Evolutionary conservation across 2,329 filamentous ascomycete species (phyloP).

Genomic region (Aquanectria penicillioides): DNA sequence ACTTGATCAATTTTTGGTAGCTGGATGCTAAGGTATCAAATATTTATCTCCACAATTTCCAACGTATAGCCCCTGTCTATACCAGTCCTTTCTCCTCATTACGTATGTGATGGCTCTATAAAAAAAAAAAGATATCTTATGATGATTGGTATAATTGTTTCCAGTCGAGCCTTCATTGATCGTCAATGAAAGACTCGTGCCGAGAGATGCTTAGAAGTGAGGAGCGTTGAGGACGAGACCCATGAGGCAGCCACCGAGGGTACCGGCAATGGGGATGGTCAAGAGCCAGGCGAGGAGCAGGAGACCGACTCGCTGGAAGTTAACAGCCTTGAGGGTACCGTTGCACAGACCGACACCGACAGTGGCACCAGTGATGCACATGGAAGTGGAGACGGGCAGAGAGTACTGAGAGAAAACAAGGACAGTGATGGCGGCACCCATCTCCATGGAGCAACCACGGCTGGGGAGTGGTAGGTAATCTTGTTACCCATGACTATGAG

Average conservation of each 20-base stretch:
- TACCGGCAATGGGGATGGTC: conserved; percentile 55
- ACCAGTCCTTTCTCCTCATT: conserved; percentile 7
- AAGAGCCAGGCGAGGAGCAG: conserved; percentile 70
- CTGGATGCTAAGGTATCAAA: conserved; percentile 16
- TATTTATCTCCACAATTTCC: neutral
- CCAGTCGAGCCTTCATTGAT: no score
- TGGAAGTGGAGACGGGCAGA: conserved; percentile 79
- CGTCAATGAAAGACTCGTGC: no score
- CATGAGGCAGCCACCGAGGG: conserved; percentile 53
- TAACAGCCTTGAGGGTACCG: conserved; percentile 75
- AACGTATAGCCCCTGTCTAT: conserved; percentile 14
- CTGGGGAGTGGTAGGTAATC: conserved; percentile 74
- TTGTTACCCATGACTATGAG: conserved; percentile 80
- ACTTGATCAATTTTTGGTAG: neutral
- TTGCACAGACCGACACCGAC: conserved; percentile 84
- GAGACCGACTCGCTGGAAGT: conserved; percentile 78
- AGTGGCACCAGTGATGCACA: conserved; percentile 84
- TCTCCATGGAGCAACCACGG: conserved; percentile 77
- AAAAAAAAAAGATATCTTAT: no score
- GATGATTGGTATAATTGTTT: no score
- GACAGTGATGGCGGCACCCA: conserved; percentile 81
- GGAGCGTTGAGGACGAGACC: conserved; percentile 53
- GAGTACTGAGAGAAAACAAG: conserved; percentile 80
- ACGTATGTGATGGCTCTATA: conserved; percentile 1
- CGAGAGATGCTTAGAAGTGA: no score